phyloP scores from a whole-genome alignment of 768 basidiomycete genomes.

The Agrocybe chaxingu region DNA sequence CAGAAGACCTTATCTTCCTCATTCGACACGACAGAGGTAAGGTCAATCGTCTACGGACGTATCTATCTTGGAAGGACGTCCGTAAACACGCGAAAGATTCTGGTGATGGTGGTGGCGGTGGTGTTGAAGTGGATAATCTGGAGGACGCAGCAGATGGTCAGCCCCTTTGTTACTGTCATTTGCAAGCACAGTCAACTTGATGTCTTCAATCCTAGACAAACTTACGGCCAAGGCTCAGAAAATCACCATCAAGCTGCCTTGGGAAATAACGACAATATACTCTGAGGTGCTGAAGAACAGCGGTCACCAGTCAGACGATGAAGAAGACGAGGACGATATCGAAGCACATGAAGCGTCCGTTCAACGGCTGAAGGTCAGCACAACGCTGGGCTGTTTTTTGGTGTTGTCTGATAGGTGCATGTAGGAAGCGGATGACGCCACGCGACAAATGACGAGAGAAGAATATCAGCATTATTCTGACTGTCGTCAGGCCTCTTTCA shows the following conservation, averaged over 20 bases:
- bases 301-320: conserved; percentile 86
- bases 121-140: conserved; percentile 76
- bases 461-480: conserved; percentile 97
- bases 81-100: conserved; percentile 92
- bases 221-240: conserved; percentile 83
- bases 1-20: conserved; percentile 95
- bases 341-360: conserved; percentile 96
- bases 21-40: conserved; percentile 93
- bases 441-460: conserved; percentile 92
- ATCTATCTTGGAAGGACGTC: conserved; percentile 96
- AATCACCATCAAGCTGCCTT: conserved; percentile 92
- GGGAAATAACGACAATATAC: conserved; percentile 92
- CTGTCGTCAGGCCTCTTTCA: conserved; percentile 95
- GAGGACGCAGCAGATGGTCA: conserved; percentile 83
- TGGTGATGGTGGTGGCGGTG: conserved; percentile 76
- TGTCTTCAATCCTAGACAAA: conserved; percentile 50
- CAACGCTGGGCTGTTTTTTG: background rate
- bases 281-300: conserved; percentile 77
- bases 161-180: conserved; percentile 12
- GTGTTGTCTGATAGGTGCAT: background rate
- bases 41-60: conserved; percentile 89
- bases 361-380: conserved; percentile 67
- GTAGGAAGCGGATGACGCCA: conserved; percentile 93
- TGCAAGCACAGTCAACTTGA: background rate
- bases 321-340: conserved; percentile 94